phyloP scores from a whole-genome alignment of 495 filamentous ascomycete species.

The Eremomyces bilateralis region DNA sequence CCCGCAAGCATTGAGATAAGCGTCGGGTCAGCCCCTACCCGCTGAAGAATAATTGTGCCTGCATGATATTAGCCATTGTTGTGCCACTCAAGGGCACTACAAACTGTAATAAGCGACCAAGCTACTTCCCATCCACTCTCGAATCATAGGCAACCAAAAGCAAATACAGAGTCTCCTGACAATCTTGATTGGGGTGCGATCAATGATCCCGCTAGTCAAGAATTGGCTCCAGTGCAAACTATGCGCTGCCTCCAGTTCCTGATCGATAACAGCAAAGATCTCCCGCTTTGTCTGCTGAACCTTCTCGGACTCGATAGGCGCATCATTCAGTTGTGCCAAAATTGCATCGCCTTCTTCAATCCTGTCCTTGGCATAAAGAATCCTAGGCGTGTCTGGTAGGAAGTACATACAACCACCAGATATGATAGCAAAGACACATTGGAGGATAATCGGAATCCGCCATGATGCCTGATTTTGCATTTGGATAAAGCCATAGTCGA shows the following conservation, averaged over 20 bases:
- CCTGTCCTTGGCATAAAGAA: conserved; percentile 23
- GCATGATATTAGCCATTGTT: conserved; percentile 5
- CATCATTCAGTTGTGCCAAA: conserved; percentile 19
- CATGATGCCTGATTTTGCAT: conserved; percentile 14
- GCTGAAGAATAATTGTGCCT: conserved; percentile 10
- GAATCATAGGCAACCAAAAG: conserved; percentile 12
- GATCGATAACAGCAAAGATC: conserved; percentile 9
- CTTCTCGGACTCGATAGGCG: conserved; percentile 4
- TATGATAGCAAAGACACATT: conserved; percentile 17
- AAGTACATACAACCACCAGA: conserved; percentile 14
- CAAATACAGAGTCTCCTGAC: conserved; percentile 9
- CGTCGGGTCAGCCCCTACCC: conserved; percentile 3
- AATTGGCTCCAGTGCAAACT: conserved; percentile 11
- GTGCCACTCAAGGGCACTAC: not conserved
- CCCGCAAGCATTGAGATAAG: conserved; percentile 9
- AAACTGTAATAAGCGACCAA: conserved; percentile 14
- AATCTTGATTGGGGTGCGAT: conserved; percentile 11
- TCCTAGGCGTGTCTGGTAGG: conserved; percentile 25
- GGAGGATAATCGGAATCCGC: conserved; percentile 21
- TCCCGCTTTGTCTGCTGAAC: conserved; percentile 8
- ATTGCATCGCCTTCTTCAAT: conserved; percentile 20
- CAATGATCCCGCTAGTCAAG: conserved; percentile 9
- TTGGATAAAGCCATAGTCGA: conserved; percentile 14
- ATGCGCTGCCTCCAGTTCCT: conserved; percentile 9
- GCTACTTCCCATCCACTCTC: conserved; percentile 11